Conservation (phyloP, 2,329 filamentous ascomycete genomes). For the Ambrosiella beaveri region DNA sequence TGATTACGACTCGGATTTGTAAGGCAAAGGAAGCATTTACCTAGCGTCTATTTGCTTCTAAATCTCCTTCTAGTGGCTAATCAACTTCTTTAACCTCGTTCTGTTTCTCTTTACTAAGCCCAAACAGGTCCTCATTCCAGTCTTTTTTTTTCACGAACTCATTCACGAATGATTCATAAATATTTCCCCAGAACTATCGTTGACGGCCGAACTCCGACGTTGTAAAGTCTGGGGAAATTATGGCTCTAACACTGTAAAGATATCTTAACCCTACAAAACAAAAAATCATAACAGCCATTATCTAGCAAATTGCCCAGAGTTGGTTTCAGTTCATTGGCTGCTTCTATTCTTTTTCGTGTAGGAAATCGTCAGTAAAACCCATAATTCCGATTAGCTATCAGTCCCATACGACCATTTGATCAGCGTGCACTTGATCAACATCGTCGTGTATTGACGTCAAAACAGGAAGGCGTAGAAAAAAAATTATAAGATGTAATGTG, state of each 20-base stretch:
- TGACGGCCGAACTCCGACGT: neutral
- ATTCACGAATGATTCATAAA: too few relatives aligned
- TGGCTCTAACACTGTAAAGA: neutral
- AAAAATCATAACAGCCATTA: neutral
- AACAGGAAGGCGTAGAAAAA: neutral
- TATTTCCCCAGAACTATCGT: too few relatives aligned
- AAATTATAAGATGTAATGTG: neutral
- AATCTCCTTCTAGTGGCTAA: neutral
- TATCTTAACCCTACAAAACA: neutral
- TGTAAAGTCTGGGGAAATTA: neutral
- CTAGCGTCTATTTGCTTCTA: neutral
- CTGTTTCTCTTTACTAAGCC: neutral
- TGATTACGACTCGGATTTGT: neutral
- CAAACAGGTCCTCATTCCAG: neutral
- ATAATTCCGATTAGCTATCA: neutral
- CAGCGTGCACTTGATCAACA: neutral
- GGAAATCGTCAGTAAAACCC: neutral
- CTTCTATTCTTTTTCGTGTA: neutral
- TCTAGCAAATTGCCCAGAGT: neutral
- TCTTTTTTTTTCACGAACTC: neutral
- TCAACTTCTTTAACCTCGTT: neutral
- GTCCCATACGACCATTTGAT: neutral
- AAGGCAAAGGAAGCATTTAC: neutral
- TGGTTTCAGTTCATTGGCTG: neutral
- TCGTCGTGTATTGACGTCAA: neutral